Base-by-base conservation (phyloP, 805 yeast genomes). In the Cyberlindnera misumaiensis region DNA sequence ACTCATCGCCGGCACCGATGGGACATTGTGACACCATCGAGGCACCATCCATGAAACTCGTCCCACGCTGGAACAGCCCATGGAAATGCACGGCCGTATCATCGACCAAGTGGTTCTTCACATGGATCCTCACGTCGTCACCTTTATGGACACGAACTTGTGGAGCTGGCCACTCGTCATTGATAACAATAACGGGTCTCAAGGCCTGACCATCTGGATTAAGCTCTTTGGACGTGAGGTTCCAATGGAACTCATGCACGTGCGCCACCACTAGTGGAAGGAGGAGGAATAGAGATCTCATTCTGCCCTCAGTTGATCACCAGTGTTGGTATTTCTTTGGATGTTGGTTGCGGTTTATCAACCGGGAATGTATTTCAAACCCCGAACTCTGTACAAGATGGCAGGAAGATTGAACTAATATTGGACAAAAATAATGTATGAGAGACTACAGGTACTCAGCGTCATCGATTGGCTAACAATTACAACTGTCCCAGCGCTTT, bases 41-140 rank as follows among this genome's bases (percentile, higher is more conserved):
- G 12, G 96, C 94, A 42, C 98, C 98, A 61, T 90, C 98, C 90
- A 83, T 83, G 56, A 72, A 80, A 51, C 59, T 68, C 12, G 89
- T 63, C 20, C 83, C 84, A 48, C 79, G 71, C 47, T 65, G 70
- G 77, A 83, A 93, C 57, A 93, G 56, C 40, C 98, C 98, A 64
- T 90, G 98, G 53, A 72, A 73, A 46, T 75, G 81, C n/a, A 74
- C 35, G 1, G 74, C 47, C 11, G 90, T 82, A 0, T 64, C 50
- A 35, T 67, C 70, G 3, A 59, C 62, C 5, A 67, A 54, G 15
- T 53, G 48, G 46, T 74, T 75, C 30, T 51, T 46, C 12, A 72
- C 60, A 2, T 56, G 55, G 2, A 73, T 63, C 1, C 62, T 41
- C 11, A 73, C 64, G 13, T 68, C 54, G 46, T 73, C 78, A 41